Conservation (phyloP, 169 alveolate genomes). For the Plasmodium adleri region DNA sequence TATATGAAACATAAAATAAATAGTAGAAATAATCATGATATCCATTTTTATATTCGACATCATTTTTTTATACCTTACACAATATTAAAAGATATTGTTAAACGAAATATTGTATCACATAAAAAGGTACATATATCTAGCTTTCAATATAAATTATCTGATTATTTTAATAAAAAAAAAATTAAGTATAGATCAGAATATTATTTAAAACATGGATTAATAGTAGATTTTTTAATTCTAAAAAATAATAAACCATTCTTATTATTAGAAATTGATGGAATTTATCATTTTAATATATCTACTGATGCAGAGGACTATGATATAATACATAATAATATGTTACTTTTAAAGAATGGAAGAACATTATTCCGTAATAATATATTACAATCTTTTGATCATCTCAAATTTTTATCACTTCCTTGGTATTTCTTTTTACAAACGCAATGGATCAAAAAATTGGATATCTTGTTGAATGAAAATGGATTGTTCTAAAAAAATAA, state of each 20-base stretch:
- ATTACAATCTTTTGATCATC: constrained; percentile 11
- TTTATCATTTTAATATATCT: constrained; percentile 62
- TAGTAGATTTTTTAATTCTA: constrained; percentile 43
- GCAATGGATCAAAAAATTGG: constrained; percentile 25
- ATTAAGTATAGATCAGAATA: constrained; percentile 54
- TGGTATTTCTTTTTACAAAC: constrained; percentile 57
- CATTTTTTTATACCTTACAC: constrained; percentile 40
- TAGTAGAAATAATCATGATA: not conserved
- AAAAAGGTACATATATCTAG: constrained; percentile 62
- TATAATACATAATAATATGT: constrained; percentile 29
- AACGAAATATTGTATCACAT: not conserved
- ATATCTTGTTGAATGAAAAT: not conserved
- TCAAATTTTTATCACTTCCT: constrained; percentile 53
- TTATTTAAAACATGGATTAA: constrained; percentile 46
- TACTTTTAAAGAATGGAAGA: constrained; percentile 43
- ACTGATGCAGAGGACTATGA: constrained; percentile 26
- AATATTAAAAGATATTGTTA: constrained; percentile 36
- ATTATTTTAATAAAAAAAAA: constrained; percentile 50
- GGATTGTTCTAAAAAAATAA: not conserved
- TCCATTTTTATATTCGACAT: constrained; percentile 5
- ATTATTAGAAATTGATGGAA: constrained; percentile 56
- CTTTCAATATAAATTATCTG: constrained; percentile 60
- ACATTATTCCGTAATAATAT: constrained; percentile 51
- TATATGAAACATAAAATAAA: not conserved
- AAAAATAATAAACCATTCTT: constrained; percentile 31